These are phyloP conservation scores for Helminthosporium solani DNA, from an alignment of 2,329 filamentous ascomycete species.

Conservation along the genomic window DNA sequence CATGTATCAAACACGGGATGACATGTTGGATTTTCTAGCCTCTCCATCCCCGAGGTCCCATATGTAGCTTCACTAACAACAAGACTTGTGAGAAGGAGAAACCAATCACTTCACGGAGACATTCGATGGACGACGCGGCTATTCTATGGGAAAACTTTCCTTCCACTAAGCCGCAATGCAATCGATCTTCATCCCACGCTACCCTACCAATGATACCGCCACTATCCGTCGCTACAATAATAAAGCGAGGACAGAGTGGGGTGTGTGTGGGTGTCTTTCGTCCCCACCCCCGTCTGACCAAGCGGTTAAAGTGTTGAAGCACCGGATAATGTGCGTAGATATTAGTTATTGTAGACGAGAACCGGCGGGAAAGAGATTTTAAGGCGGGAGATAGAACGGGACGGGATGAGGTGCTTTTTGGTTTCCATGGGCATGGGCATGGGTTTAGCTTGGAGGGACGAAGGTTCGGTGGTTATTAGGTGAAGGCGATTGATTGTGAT, in stretches of 20 bases:
- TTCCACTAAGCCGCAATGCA: constrained; percentile 1
- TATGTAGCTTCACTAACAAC: too few relatives aligned
- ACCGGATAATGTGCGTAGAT: too few relatives aligned
- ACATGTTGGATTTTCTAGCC: not conserved
- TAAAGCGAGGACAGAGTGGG: not conserved
- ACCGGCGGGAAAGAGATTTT: not conserved
- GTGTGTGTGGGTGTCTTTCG: constrained; percentile 5
- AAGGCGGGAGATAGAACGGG: not conserved
- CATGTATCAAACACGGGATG: not conserved
- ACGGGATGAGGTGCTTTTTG: not conserved
- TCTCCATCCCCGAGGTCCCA: too few relatives aligned
- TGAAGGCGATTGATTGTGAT: too few relatives aligned
- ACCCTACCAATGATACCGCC: too few relatives aligned
- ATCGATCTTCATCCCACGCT: not conserved
- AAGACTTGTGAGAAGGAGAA: too few relatives aligned
- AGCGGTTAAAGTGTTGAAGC: constrained; percentile 21
- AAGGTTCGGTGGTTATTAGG: too few relatives aligned
- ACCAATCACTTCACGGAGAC: too few relatives aligned
- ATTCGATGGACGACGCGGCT: too few relatives aligned
- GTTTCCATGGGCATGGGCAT: not conserved
- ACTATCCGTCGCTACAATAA: not conserved
- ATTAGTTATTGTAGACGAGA: constrained; percentile 1
- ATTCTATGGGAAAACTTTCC: not conserved
- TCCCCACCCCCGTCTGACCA: constrained; percentile 12
- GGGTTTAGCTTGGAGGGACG: too few relatives aligned